A percentile compares a stretch with the other conserved stretches of the same genome.
These are phyloP conservation scores for Kondoa subrosea DNA, from an alignment of 768 basidiomycete species.

Conservation along the genomic window DNA sequence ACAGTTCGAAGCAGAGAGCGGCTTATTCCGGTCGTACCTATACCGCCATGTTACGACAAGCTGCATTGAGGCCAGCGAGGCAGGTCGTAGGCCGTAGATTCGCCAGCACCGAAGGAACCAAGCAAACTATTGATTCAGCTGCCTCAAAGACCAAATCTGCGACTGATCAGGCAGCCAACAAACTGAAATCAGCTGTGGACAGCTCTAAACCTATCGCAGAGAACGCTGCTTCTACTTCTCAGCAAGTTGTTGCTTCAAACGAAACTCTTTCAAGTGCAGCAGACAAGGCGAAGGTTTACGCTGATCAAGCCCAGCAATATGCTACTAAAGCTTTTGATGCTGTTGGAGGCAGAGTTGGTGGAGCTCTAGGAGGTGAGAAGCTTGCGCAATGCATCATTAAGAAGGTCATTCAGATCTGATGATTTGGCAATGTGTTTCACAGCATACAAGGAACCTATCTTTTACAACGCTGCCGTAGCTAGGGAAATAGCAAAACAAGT, in stretches of 20 bases:
- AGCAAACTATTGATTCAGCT: not conserved
- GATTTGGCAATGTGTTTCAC: constrained; percentile 19
- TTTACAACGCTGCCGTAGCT: constrained; percentile 61
- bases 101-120: not conserved
- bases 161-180: not conserved
- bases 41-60: not conserved
- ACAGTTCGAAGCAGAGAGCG: no score
- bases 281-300: constrained; percentile 56
- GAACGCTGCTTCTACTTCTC: not conserved
- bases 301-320: constrained; percentile 41
- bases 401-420: constrained; percentile 26
- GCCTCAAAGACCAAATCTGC: not conserved
- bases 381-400: not conserved
- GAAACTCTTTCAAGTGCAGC: constrained; percentile 39
- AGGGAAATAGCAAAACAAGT: constrained; percentile 60
- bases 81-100: not conserved
- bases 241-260: constrained; percentile 6
- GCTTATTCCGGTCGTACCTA: not conserved
- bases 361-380: constrained; percentile 41
- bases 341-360: constrained; percentile 33
- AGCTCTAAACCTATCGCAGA: no score
- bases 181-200: not conserved
- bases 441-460: constrained; percentile 60
- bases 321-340: constrained; percentile 29
- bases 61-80: not conserved